phyloP scores from a whole-genome alignment of 306 rosid genomes.

The Parietaria judaica region DNA sequence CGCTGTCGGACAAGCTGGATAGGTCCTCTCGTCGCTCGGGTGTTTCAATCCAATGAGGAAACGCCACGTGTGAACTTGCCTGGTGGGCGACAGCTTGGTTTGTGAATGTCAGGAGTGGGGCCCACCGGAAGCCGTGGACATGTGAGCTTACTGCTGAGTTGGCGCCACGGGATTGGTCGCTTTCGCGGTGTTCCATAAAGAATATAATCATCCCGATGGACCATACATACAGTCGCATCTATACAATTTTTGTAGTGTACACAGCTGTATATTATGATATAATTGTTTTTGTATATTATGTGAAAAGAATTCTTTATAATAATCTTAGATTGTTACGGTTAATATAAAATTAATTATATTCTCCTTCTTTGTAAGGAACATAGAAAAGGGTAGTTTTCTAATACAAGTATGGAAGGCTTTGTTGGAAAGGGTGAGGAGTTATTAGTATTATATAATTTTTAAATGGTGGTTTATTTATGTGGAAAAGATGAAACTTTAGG shows the following conservation, averaged over 20 bases:
- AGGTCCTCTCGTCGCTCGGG: constrained; percentile 41
- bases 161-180: constrained; percentile 13
- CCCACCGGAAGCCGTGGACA: background rate
- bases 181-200: background rate
- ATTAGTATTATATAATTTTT: background rate
- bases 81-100: constrained; percentile 47
- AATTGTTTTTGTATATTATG: no score
- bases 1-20: constrained; percentile 38
- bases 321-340: no score
- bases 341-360: no score
- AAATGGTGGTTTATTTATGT: background rate
- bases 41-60: constrained; percentile 30
- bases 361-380: no score
- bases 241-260: background rate
- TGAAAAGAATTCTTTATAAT: no score
- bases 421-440: background rate
- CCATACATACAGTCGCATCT: background rate
- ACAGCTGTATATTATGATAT: background rate
- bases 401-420: background rate
- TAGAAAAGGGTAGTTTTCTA: no score
- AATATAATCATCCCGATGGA: background rate
- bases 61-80: constrained; percentile 24
- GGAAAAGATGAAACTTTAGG: background rate
- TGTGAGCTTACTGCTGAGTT: constrained; percentile 3
- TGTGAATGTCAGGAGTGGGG: constrained; percentile 13